A percentile compares a stretch with the other conserved stretches of the same genome.
phyloP scores from a whole-genome alignment of 2,329 filamentous ascomycete species.

The Dactylonectria estremocensis region DNA sequence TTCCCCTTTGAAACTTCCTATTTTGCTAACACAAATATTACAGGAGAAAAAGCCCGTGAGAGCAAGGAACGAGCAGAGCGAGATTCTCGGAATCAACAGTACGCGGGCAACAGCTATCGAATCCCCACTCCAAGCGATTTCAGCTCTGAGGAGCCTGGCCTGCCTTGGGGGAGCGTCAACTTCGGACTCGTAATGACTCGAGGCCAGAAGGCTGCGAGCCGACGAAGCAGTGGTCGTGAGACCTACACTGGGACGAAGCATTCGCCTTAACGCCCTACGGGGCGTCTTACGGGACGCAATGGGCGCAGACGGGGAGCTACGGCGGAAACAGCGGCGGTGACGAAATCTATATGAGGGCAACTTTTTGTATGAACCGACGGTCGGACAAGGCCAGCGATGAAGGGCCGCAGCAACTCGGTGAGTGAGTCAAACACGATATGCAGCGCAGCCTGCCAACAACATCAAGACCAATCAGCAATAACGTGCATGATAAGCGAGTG shows the following conservation, averaged over 20 bases:
- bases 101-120: conserved; percentile 76
- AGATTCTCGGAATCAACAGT: conserved; percentile 73
- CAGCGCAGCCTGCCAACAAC: too few relatives aligned
- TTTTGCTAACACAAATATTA: conserved; percentile 19
- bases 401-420: conserved; percentile 12
- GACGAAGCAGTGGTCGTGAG: conserved; percentile 58
- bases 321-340: conserved; percentile 52
- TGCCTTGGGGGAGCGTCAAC: conserved; percentile 81
- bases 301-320: conserved; percentile 51
- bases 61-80: conserved; percentile 77
- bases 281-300: conserved; percentile 43
- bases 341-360: conserved; percentile 53
- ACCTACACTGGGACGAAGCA: conserved; percentile 55
- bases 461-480: too few relatives aligned
- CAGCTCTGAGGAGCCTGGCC: conserved; percentile 67
- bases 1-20: not conserved
- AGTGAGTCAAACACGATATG: conserved; percentile 25
- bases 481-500: too few relatives aligned
- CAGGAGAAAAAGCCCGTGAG: conserved; percentile 80
- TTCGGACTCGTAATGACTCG: conserved; percentile 68
- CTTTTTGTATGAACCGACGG: conserved; percentile 48
- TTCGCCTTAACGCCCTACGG: conserved; percentile 50
- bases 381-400: conserved; percentile 34
- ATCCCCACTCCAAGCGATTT: conserved; percentile 73
- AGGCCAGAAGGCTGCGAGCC: conserved; percentile 66